These are phyloP conservation scores for Xylaria venustula DNA, from an alignment of 495 filamentous ascomycete genomes.

Conservation along the genomic window DNA sequence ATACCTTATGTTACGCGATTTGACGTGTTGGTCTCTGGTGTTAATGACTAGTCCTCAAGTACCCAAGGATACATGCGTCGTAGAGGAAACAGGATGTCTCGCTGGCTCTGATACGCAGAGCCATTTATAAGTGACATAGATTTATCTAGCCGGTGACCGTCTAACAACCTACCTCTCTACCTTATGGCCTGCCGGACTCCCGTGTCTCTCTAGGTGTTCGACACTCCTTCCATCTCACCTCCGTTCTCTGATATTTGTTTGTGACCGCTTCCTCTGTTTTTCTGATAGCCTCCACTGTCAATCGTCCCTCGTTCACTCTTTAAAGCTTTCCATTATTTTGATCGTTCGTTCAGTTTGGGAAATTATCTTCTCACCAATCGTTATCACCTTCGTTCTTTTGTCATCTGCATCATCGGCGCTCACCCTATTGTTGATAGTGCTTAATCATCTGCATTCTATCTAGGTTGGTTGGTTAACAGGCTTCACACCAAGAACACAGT, in stretches of 20 bases:
- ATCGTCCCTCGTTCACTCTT: neutral
- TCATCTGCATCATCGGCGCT: neutral
- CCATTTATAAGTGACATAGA: neutral
- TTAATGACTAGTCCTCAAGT: neutral
- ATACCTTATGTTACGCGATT: slow-evolving; percentile 12
- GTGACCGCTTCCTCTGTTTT: neutral
- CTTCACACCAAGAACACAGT: slow-evolving; percentile 8
- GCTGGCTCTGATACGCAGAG: neutral
- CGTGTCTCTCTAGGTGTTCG: neutral
- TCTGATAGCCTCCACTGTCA: neutral
- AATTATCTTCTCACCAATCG: neutral
- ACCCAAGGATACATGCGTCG: neutral
- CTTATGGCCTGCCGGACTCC: neutral
- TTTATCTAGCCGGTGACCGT: neutral
- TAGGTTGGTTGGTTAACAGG: neutral
- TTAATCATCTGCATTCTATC: neutral
- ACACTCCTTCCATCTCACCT: neutral
- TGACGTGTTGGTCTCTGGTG: slow-evolving; percentile 10
- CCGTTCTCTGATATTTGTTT: neutral
- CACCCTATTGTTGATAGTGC: neutral
- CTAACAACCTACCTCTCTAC: neutral
- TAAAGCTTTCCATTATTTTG: neutral
- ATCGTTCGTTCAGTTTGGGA: neutral
- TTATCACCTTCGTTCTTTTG: neutral
- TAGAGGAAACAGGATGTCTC: neutral